Base-by-base conservation (phyloP, 2,329 filamentous ascomycete genomes). In the Hymenoscyphus repandus region DNA sequence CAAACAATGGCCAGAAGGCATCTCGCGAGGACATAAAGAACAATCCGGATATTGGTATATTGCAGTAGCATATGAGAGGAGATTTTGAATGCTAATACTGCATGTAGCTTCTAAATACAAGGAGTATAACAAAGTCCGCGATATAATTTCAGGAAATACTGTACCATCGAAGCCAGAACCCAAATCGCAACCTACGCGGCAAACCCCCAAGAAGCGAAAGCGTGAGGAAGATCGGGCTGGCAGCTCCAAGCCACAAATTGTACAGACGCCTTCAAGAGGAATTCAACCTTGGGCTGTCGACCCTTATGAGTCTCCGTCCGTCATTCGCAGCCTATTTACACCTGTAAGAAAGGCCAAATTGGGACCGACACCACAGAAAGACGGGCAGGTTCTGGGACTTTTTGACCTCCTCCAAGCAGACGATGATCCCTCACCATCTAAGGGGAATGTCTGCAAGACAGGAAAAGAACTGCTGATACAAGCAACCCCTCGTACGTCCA, bases 311-410 rank as follows among this genome's bases (percentile, higher is more conserved):
- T 83, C 82, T 1, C 82, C 83, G 1, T 77, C 76, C 1, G 71
- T 76, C 39, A 72, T 76, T 34, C 73, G 80, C 30, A 80, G 76
- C 51, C 71, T 85, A 5, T 85, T 85, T 62, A 82, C 79, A 50
- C 79, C 82, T 1, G 69, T 69, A 0, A 72, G 76, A 10, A 79
- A 80, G 2, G 82, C 79, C 5, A 78, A 76, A 1, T 78, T 93
- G 54, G 87, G 86, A 2, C 88, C 88, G 1, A 93, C 88, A 11
- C 88, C 88, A 2, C 88, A 92, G 62, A 82, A 83, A 54, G 86
- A 92, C 65, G 88, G 88, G 27, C 80, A 80, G 17, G 83, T 90
- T 1, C 74, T 93, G 2, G 87, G 88, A 4, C 70, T 93, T 15
- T 93, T 93, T 64, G 88, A 92, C 63, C 69, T 86, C 10, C 70